phyloP scores from a whole-genome alignment of 2,329 filamentous ascomycete species.

The Blumeria hordei region DNA sequence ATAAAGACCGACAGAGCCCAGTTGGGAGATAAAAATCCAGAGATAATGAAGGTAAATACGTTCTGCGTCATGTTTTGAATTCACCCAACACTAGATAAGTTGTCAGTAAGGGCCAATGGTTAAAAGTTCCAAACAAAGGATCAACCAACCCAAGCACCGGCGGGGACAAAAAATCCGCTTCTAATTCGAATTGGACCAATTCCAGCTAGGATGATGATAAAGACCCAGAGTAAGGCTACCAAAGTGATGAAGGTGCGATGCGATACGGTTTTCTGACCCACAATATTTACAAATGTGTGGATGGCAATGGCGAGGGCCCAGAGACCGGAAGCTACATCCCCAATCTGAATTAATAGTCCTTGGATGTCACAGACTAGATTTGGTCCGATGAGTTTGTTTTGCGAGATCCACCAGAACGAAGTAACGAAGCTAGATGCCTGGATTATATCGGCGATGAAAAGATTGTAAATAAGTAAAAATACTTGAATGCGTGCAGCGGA shows the following conservation, averaged over 20 bases:
- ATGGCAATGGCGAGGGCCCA: conserved; percentile 28
- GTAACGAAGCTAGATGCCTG: conserved; percentile 15
- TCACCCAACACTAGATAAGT: conserved; percentile 25
- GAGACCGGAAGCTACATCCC: conserved; percentile 25
- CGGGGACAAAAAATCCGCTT: conserved; percentile 22
- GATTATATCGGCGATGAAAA: conserved; percentile 17
- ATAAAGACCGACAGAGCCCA: conserved; percentile 27
- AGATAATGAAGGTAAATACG: conserved; percentile 28
- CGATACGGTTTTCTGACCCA: conserved; percentile 20
- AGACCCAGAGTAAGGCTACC: conserved; percentile 10
- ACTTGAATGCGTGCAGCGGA: conserved; percentile 22
- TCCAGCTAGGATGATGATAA: conserved; percentile 5
- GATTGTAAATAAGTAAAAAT: conserved; percentile 29
- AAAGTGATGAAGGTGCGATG: conserved; percentile 17
- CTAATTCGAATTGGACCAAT: conserved; percentile 21
- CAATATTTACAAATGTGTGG: conserved; percentile 28
- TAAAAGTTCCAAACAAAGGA: too few relatives aligned
- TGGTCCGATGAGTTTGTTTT: conserved; percentile 21
- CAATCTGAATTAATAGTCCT: conserved; percentile 28
- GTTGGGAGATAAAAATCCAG: conserved; percentile 29
- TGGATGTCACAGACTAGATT: conserved; percentile 25
- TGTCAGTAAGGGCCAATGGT: neutral
- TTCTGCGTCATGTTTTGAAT: conserved; percentile 19
- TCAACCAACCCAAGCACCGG: conserved; percentile 25
- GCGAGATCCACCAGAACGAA: conserved; percentile 24